phyloP scores from a whole-genome alignment of 768 basidiomycete species.

The Leccinum subtestaceum region DNA sequence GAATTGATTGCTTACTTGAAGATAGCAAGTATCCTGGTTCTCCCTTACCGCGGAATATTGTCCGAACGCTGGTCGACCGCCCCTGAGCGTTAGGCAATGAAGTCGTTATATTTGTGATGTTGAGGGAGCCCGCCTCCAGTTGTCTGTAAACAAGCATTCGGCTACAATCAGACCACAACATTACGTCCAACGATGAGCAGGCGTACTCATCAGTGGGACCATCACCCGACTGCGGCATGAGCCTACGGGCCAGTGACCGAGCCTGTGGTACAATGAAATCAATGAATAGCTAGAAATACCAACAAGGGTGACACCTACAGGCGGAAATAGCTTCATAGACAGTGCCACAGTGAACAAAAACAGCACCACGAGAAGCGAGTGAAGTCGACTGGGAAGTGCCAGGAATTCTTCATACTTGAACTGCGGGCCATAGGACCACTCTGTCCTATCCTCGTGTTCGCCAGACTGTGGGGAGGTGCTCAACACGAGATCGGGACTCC shows the following conservation, averaged over 20 bases:
- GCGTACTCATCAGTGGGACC: conserved; percentile 64
- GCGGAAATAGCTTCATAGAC: conserved; percentile 33
- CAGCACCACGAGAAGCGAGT: conserved; percentile 41
- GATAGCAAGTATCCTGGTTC: conserved; percentile 66
- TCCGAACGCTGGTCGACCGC: conserved; percentile 49
- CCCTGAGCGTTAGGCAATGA: conserved; percentile 44
- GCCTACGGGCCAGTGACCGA: conserved; percentile 52
- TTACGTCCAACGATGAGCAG: neutral
- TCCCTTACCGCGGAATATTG: conserved; percentile 60
- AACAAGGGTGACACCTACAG: conserved; percentile 33
- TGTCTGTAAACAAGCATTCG: conserved; percentile 34
- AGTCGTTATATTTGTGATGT: conserved; percentile 68
- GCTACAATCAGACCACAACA: conserved; percentile 3
- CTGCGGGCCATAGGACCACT: conserved; percentile 55
- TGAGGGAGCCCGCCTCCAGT: conserved; percentile 58
- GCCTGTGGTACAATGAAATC: conserved; percentile 28
- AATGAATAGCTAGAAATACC: neutral
- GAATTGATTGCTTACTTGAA: conserved; percentile 5
- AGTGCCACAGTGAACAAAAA: conserved; percentile 22
- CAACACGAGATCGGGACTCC: conserved; percentile 18
- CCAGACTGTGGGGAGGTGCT: conserved; percentile 14
- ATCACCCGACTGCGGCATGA: conserved; percentile 52
- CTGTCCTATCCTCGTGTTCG: conserved; percentile 16
- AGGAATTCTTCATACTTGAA: conserved; percentile 80
- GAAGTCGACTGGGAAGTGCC: conserved; percentile 37